Base-by-base conservation (phyloP, 129 eudicot genomes). In the Flaveria robusta region DNA sequence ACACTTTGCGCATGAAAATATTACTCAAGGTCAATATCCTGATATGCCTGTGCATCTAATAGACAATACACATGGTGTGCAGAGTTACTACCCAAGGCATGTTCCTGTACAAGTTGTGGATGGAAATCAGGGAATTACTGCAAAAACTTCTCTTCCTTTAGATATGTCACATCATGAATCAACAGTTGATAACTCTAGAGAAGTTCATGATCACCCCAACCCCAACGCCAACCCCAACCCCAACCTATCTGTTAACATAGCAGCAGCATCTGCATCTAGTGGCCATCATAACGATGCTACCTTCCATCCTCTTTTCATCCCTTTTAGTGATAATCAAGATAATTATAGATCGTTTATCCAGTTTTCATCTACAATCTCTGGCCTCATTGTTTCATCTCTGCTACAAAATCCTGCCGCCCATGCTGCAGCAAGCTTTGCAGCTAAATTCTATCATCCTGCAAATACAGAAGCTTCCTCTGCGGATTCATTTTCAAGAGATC, bases 391-490 rank as follows among this genome's bases (percentile, higher is more conserved):
- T 10, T 91, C 99, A 84, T 75, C 94, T 46, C 83, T 94, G 47
- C 83, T 89, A 45, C 97, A 91, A 82, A 94, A 94, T 70, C 99
- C 99, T 15, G 93, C 94, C 19, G 96, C 97, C 13, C 91, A 89
- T 89, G 97, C 97, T 77, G 96, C 99, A 83, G 97, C 99, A 75
- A 91, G 81, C 85, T 91, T 84, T 74, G 96, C 96, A 16, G 87
- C 99, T 71, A 78, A 85, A 51, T 77, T 84, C 54, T 89, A 91
- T 91, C 96, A 93, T 68, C 75, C 72, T 29, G 50, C 88, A 67
- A 88, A 79, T 70, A 65, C 77, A 45, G 91, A 91, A 74, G 81
- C 79, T 83, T 82, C 90, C 26, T 75, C 83, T 11, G 81, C 13
- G 60, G 81, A 84, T 70, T 74, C 87, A 47, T 76, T 75, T 70